Evolutionary conservation across 257 asterid species (phyloP), one percentile per base, ranked within the genome.

Genomic region (Ilex asprella): DNA sequence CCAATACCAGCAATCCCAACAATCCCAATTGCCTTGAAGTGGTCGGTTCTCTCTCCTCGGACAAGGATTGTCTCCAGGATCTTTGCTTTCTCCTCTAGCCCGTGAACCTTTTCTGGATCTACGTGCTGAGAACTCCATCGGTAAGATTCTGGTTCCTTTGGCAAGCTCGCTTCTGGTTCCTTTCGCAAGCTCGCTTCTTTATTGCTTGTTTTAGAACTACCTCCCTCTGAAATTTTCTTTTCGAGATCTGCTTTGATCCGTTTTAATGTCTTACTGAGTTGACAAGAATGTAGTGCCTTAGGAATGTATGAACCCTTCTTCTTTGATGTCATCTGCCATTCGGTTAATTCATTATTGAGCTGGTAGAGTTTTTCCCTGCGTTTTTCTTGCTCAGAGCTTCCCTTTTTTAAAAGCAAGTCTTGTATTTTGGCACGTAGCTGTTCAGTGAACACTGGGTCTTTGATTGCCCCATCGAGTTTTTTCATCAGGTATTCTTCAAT

Each of bases 1-100:
- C 88, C 88, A 2, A 79, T 79, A 4, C 88, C 88, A 0, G 82
- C 52, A 74, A 74, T 67, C 39, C 88, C 88, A 5, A 67, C 70
- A 29, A 79, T 59, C 54, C 82, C 82, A 27, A 76, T 56, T 2
- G 67, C 71, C 62, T 62, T 67, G 64, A 68, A 67, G 57, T 46
- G 32, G 43, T 73, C 50, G 14, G 53, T 30, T 52, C 52, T 31
- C 16, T 70, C 72, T 39, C 61, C 60, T 47, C 66, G 49, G 47
- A 71, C 52, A 8, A 82, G 77, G 39, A 74, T 30, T 64, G 79
- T 70, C 69, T 82, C 83, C 74, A 79, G 55, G 70, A 67, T 67
- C 68, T 39, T 58, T 62, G 21, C 46, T 73, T 65, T 61, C 61
- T 82, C 85, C 0, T 66, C 61, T 12, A 79, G 32, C 12, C 85